Conservation (phyloP, 192 early-diverging fungal genomes). For the Backusella macrospora region DNA sequence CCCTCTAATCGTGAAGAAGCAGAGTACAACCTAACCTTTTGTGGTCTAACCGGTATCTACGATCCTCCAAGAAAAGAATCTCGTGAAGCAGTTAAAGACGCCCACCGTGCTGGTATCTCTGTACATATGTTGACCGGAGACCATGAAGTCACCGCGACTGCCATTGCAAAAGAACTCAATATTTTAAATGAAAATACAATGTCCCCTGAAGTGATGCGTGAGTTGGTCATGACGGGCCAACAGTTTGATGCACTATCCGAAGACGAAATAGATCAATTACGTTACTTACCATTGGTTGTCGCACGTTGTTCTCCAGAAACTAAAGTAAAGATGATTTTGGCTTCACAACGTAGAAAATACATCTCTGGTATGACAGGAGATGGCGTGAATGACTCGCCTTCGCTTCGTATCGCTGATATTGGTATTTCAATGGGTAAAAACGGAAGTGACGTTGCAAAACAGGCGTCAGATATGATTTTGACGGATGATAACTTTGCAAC, state of each 20-base stretch:
- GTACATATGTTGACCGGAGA: constrained; percentile 97
- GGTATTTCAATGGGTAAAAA: constrained; percentile 75
- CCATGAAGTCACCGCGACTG: constrained; percentile 85
- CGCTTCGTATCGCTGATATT: constrained; percentile 34
- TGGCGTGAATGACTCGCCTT: constrained; percentile 64
- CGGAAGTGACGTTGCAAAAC: constrained; percentile 91
- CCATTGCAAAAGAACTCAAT: constrained; percentile 87
- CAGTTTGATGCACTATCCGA: constrained; percentile 87
- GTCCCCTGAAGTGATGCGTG: constrained; percentile 44
- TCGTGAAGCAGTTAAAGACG: constrained; percentile 63
- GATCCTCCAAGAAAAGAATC: constrained; percentile 84
- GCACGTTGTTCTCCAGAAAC: constrained; percentile 91
- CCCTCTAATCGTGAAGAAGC: constrained; percentile 48
- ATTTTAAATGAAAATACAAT: constrained; percentile 55
- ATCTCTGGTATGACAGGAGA: constrained; percentile 92
- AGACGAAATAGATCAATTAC: constrained; percentile 73
- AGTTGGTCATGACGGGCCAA: constrained; percentile 78
- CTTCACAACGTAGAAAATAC: constrained; percentile 72
- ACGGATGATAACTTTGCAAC: constrained; percentile 83
- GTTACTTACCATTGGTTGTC: constrained; percentile 84
- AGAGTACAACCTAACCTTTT: constrained; percentile 71
- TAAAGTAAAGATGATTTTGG: constrained; percentile 95
- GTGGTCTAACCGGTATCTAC: constrained; percentile 90
- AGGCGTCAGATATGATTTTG: constrained; percentile 87
- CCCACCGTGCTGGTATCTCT: constrained; percentile 89